phyloP scores from a whole-genome alignment of 1,139 yeast species.

The Diutina neorugosa region DNA sequence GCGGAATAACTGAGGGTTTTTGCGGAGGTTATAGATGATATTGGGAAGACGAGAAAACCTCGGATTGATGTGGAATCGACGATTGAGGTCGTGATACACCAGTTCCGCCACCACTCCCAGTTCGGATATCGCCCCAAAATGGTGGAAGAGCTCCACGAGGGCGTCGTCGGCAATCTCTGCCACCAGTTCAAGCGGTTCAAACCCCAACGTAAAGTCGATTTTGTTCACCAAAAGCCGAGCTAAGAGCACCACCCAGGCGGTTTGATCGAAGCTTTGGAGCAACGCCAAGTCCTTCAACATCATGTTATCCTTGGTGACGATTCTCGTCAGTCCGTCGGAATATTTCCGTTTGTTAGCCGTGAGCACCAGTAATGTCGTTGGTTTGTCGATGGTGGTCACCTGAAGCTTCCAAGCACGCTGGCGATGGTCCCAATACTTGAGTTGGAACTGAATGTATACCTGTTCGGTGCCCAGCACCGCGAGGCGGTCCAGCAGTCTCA shows the following conservation, averaged over 20 bases:
- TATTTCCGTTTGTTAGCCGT: neutral
- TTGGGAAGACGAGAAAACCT: constrained; percentile 18
- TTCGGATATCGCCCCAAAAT: constrained; percentile 18
- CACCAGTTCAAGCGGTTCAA: constrained; percentile 19
- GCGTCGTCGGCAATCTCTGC: constrained; percentile 16
- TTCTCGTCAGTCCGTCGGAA: neutral
- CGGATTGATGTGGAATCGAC: constrained; percentile 15
- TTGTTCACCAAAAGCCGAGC: constrained; percentile 21
- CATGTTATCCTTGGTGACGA: constrained; percentile 8
- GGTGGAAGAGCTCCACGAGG: constrained; percentile 16
- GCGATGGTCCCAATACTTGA: constrained; percentile 17
- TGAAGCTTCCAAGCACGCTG: constrained; percentile 13
- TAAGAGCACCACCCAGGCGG: constrained; percentile 19
- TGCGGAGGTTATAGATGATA: constrained; percentile 20
- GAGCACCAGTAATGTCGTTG: constrained; percentile 11
- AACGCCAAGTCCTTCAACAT: constrained; percentile 16
- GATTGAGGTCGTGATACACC: constrained; percentile 10
- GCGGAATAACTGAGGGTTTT: constrained; percentile 22
- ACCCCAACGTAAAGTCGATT: constrained; percentile 25
- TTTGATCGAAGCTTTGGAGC: constrained; percentile 20
- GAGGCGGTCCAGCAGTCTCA: constrained; percentile 10
- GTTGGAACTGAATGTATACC: constrained; percentile 20
- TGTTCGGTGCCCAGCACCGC: constrained; percentile 6
- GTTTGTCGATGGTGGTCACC: constrained; percentile 18
- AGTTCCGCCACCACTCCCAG: neutral